Base-by-base conservation (phyloP, 2,329 filamentous ascomycete species). In the Metarhizium robertsii region DNA sequence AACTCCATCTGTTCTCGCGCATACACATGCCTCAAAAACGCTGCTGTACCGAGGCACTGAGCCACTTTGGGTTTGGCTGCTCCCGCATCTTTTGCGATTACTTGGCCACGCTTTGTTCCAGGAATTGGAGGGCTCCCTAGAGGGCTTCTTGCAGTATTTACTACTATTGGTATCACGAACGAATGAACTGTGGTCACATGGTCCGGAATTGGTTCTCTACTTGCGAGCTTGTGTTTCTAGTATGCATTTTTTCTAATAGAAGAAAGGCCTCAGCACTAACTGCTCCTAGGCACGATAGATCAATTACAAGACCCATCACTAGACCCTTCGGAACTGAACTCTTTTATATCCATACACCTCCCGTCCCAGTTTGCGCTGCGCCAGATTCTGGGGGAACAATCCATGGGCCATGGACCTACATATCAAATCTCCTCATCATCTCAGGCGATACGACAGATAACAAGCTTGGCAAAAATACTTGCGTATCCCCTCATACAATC, bases 1-100 rank as follows among this genome's bases (percentile, higher is more conserved):
- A 64, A 88, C 86, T 7, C 90, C 88, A 2, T 74, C 77, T 42
- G 80, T 91, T n/a, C 73, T 92, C 32, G 71, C 78, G 20, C 76
- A 74, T 57, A 69, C 67, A 32, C 69, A 73, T 11, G 66, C 71
- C 20, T 64, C 64, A 3, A 71, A 71, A 47, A 67, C 69, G 3
- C 75, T 77, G 49, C 66, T 83, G 54, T 77, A 77, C 52, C 74
- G 80, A 45, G 80, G 84, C 16, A 70, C 71, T 43, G 83, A 85
- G 58, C 79, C 87, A 4, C 73, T 87, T 46, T 88, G 86, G 78
- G 66, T 80, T 43, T 88, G 84, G 84, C 75, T 81, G 60, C 79
- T 82, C 59, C 86, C 78, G 50, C 80, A 75, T 66, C 71, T 81
- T 47, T 76, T 83, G 60, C 77, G 70, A 57, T 70, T 86, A 61